Evolutionary conservation across 192 early-diverging fungal genomes (phyloP), one percentile per base, ranked within the genome.

Genomic region (Obelidium mucronatum): DNA sequence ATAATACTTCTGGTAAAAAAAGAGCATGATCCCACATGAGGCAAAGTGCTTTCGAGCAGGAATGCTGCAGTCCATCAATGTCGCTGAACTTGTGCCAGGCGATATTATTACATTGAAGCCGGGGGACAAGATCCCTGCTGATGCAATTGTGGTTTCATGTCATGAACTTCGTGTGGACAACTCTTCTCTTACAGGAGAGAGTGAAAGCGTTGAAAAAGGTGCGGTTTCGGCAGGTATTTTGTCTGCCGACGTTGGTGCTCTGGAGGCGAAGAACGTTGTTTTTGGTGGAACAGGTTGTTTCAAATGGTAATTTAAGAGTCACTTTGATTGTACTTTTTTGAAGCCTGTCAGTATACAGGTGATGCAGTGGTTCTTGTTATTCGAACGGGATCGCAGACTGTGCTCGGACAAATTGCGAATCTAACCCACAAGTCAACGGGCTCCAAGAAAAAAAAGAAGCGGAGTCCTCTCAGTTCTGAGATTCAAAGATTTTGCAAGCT

Each of bases 331-430:
- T 6, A 61, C 55, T 34, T 71, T 35, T 65, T 1, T 2, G 19
- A 11, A n/a, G 8, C 34, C 36, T n/a, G 17, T 36, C 17, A 0
- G 36, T 51, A 28, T 39, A 5, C 33, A 67, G 86, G 86, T 19
- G 88, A 90, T 65, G 86, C 76, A 22, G 84, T 62, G 66, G 86
- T 79, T 0, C 63, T 90, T 17, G 85, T 88, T 5, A 73, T 87
- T 15, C 67, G 78, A 1, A 90, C 86, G 19, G 88, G 88, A 2
- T 65, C 83, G 39, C 58, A 75, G 8, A 83, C 88, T 0, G 82
- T 84, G 31, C 52, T 87, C 40, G 88, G 88, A 2, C 67, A 87
- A 70, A 87, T 90, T 40, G 81, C 82, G 13, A 65, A 37, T 0
- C 71, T 87, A 1, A 84, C 82, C 2, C 73, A 75, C 30, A 66